Percentiles rank a stretch among this genome's conserved stretches.
Evolutionary conservation across 176 grass and related monocot species (phyloP).

Genomic region (Stipa capillata): DNA sequence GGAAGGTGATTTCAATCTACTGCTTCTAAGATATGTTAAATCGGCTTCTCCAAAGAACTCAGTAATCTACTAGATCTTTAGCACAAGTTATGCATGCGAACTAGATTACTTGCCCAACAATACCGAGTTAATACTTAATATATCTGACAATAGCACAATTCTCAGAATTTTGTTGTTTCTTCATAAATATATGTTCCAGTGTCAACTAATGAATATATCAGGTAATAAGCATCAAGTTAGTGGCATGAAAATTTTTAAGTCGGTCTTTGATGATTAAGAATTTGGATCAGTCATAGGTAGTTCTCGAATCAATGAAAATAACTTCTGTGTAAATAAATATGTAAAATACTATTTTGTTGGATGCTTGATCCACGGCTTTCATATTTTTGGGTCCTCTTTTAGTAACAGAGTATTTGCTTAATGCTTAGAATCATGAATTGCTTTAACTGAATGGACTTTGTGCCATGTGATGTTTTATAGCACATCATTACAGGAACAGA

Average conservation of each 20-base stretch:
- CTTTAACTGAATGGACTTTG: background rate
- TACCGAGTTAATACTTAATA: background rate
- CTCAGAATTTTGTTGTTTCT: background rate
- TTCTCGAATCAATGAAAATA: background rate
- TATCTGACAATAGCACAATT: slow-evolving; percentile 3
- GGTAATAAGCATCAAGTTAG: background rate
- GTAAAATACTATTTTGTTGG: background rate
- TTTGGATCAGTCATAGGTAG: background rate
- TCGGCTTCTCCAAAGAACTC: background rate
- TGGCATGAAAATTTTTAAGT: no score
- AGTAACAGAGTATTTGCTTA: background rate
- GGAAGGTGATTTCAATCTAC: background rate
- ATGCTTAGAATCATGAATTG: background rate
- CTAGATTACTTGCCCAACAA: background rate
- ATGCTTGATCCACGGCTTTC: background rate
- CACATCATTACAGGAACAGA: background rate
- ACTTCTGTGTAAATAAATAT: background rate
- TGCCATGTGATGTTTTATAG: background rate
- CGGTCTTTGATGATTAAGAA: background rate
- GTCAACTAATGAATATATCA: background rate
- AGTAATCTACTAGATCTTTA: background rate
- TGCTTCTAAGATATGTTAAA: background rate
- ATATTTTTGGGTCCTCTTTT: background rate
- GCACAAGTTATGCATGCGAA: background rate
- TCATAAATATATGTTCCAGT: background rate